phyloP scores from a whole-genome alignment of 2,329 filamentous ascomycete species.

The Colletotrichum sidae region DNA sequence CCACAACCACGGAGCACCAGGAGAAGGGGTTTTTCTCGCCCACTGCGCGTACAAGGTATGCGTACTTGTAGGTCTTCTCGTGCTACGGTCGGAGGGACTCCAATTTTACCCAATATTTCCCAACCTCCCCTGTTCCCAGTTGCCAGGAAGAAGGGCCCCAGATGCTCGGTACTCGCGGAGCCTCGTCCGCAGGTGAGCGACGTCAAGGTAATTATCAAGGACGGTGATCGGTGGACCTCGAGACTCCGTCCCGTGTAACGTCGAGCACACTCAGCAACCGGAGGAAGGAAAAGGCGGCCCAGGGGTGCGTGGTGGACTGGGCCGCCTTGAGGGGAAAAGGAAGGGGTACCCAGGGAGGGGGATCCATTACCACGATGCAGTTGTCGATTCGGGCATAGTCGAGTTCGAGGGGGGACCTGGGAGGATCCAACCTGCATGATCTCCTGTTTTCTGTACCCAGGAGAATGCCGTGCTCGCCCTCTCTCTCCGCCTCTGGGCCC shows the following conservation, averaged over 20 bases:
- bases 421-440: slow-evolving; percentile 18
- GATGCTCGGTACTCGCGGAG: slow-evolving; percentile 32
- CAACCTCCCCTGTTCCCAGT: slow-evolving; percentile 24
- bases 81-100: slow-evolving; percentile 6
- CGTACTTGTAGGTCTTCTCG: not conserved
- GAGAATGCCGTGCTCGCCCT: slow-evolving; percentile 11
- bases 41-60: not conserved
- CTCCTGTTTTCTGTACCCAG: slow-evolving; percentile 24
- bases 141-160: slow-evolving; percentile 33
- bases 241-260: slow-evolving; percentile 23
- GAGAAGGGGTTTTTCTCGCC: slow-evolving; percentile 9
- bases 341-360: slow-evolving; percentile 5
- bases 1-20: not conserved
- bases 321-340: slow-evolving; percentile 25
- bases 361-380: slow-evolving; percentile 30
- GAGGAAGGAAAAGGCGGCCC: slow-evolving; percentile 2
- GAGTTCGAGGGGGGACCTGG: not conserved
- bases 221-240: slow-evolving; percentile 33
- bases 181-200: slow-evolving; percentile 30
- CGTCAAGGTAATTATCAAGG: slow-evolving; percentile 36
- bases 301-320: slow-evolving; percentile 1
- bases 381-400: slow-evolving; percentile 36
- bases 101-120: slow-evolving; percentile 27
- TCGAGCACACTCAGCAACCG: slow-evolving; percentile 10
- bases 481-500: not conserved